Evolutionary conservation across 768 basidiomycete species (phyloP).

Genomic region (Gloeophyllum trabeum): DNA sequence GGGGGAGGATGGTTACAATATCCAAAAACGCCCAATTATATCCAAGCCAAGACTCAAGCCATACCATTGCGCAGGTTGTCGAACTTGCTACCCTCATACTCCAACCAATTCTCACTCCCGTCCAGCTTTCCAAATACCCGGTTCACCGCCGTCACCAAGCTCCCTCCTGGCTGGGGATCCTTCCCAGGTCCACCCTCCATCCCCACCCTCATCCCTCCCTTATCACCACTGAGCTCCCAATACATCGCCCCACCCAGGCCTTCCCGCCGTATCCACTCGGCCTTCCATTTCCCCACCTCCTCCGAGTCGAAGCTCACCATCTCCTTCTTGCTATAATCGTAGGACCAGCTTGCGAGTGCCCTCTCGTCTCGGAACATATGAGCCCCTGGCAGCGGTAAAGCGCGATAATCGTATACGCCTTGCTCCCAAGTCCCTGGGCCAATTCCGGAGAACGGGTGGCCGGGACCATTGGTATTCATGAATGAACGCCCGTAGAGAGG

Average conservation of each 20-base stretch:
- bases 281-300: conserved; percentile 60
- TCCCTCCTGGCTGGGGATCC: conserved; percentile 55
- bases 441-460: conserved; percentile 65
- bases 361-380: conserved; percentile 54
- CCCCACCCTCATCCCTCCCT: conserved; percentile 50
- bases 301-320: conserved; percentile 79
- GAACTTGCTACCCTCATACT: conserved; percentile 39
- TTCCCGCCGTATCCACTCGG: conserved; percentile 66
- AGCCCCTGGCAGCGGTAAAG: conserved; percentile 68
- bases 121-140: conserved; percentile 72
- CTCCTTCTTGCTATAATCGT: conserved; percentile 63
- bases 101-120: conserved; percentile 67
- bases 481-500: conserved; percentile 94
- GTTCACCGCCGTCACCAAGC: conserved; percentile 66
- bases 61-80: conserved; percentile 73
- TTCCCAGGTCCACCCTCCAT: conserved; percentile 73
- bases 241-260: conserved; percentile 89
- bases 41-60: conserved; percentile 16
- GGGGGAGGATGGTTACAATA: too few relatives aligned
- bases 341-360: conserved; percentile 72
- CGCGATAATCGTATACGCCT: conserved; percentile 90
- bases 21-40: too few relatives aligned
- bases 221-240: conserved; percentile 89
- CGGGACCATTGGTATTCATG: conserved; percentile 74
- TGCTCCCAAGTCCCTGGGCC: conserved; percentile 89